Evolutionary conservation across 805 yeast species (phyloP).

Genomic region (Lachancea sp.): DNA sequence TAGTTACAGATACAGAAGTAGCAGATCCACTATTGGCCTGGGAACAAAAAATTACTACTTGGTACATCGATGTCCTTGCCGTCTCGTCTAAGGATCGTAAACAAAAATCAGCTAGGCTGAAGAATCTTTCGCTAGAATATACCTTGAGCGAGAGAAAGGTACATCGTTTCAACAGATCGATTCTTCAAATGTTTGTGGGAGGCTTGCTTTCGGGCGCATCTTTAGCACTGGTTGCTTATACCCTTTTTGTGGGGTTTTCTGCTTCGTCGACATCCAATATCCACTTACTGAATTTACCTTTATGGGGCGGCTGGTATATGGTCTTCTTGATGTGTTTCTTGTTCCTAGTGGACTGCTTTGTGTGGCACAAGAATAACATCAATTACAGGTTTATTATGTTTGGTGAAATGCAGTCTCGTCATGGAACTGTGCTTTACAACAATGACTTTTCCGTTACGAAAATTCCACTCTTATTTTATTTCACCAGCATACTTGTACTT

Average conservation of each 20-base stretch:
- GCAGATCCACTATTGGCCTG: slow-evolving; percentile 29
- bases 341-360: slow-evolving; percentile 61
- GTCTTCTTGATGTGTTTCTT: slow-evolving; percentile 52
- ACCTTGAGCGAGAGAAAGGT: slow-evolving; percentile 31
- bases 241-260: slow-evolving; percentile 46
- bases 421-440: slow-evolving; percentile 36
- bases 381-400: slow-evolving; percentile 83
- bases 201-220: slow-evolving; percentile 70
- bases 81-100: slow-evolving; percentile 25
- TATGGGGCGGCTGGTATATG: slow-evolving; percentile 89
- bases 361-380: slow-evolving; percentile 70
- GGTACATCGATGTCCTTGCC: slow-evolving; percentile 35
- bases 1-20: slow-evolving; percentile 13
- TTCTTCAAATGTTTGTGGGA: slow-evolving; percentile 45
- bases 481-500: slow-evolving; percentile 56
- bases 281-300: slow-evolving; percentile 58
- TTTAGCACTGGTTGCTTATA: slow-evolving; percentile 58
- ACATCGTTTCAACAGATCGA: slow-evolving; percentile 31
- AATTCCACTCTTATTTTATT: slow-evolving; percentile 42
- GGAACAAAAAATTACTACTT: slow-evolving; percentile 33
- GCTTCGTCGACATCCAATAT: slow-evolving; percentile 37
- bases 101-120: slow-evolving; percentile 23
- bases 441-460: slow-evolving; percentile 34
- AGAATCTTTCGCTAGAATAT: slow-evolving; percentile 27
- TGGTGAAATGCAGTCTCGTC: slow-evolving; percentile 66